Percentiles rank a stretch among this genome's conserved stretches.
Evolutionary conservation across 2,329 filamentous ascomycete species (phyloP).

Genomic region (Alternaria sp.): DNA sequence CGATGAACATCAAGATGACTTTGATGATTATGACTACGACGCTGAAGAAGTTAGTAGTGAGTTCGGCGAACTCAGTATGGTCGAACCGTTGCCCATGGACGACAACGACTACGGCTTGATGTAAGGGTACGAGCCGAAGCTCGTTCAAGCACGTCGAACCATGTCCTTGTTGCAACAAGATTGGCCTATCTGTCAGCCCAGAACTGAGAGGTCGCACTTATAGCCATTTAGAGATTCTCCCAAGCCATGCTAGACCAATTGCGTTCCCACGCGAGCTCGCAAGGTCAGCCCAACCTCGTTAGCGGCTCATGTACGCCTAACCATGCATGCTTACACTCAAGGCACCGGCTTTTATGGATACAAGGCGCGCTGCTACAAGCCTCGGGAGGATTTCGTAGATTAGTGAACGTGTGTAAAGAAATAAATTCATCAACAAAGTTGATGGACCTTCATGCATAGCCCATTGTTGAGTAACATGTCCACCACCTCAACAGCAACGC

Average conservation of each 20-base stretch:
- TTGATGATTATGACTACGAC: constrained; percentile 16
- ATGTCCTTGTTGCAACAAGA: background rate
- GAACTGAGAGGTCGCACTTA: background rate
- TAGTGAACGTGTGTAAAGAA: background rate
- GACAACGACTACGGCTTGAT: constrained; percentile 37
- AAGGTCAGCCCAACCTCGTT: background rate
- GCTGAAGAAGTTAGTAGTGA: constrained; percentile 35
- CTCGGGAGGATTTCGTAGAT: background rate
- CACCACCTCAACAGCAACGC: background rate
- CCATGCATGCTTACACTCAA: background rate
- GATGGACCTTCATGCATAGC: background rate
- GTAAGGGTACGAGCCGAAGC: constrained; percentile 9
- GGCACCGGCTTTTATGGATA: background rate
- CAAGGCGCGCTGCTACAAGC: background rate
- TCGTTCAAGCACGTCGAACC: background rate
- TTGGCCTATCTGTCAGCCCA: background rate
- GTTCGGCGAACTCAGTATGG: constrained; percentile 40
- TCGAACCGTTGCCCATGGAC: constrained; percentile 39
- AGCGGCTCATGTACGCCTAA: background rate
- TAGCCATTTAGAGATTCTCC: background rate
- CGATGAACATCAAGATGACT: background rate
- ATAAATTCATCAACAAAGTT: background rate
- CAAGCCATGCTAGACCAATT: background rate
- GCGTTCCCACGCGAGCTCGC: background rate
- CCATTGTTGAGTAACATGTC: background rate